These are phyloP conservation scores for Leavenworthia alabamica DNA, from an alignment of 345 rosid genomes.

Conservation along the genomic window DNA sequence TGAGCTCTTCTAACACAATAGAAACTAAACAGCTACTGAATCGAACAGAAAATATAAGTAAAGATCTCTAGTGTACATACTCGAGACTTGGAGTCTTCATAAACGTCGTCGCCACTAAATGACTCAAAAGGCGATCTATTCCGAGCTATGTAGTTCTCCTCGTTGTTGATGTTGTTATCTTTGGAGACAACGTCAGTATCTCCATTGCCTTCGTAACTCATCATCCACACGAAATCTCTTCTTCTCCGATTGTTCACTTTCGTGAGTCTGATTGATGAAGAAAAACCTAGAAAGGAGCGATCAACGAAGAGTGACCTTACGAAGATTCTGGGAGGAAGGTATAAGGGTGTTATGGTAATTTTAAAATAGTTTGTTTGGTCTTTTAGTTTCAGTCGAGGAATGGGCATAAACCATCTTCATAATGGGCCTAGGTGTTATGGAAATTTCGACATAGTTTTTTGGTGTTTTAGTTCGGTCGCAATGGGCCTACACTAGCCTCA, in stretches of 20 bases:
- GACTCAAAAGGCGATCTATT: constrained; percentile 12
- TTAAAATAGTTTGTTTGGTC: no score
- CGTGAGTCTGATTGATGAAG: constrained; percentile 1
- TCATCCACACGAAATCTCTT: background rate
- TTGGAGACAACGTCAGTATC: constrained; percentile 9
- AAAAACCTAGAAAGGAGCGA: constrained; percentile 20
- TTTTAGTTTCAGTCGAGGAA: background rate
- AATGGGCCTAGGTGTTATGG: background rate
- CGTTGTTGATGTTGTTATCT: background rate
- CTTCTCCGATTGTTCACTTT: background rate
- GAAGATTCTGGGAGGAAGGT: background rate
- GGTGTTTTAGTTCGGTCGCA: no score
- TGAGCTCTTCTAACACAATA: background rate
- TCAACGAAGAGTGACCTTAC: background rate
- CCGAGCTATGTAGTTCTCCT: constrained; percentile 1
- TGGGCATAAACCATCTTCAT: background rate
- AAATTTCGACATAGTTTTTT: no score
- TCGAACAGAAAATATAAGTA: background rate
- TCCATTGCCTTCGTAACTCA: constrained; percentile 32
- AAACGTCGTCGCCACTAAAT: constrained; percentile 8
- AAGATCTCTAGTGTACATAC: constrained; percentile 15
- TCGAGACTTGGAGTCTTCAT: constrained; percentile 22
- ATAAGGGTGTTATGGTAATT: constrained; percentile 12
- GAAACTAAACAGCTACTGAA: background rate
- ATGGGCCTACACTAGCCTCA: no score